Evolutionary conservation across 2,329 filamentous ascomycete genomes (phyloP).

Genomic region (Exophiala phaeomuriformis): DNA sequence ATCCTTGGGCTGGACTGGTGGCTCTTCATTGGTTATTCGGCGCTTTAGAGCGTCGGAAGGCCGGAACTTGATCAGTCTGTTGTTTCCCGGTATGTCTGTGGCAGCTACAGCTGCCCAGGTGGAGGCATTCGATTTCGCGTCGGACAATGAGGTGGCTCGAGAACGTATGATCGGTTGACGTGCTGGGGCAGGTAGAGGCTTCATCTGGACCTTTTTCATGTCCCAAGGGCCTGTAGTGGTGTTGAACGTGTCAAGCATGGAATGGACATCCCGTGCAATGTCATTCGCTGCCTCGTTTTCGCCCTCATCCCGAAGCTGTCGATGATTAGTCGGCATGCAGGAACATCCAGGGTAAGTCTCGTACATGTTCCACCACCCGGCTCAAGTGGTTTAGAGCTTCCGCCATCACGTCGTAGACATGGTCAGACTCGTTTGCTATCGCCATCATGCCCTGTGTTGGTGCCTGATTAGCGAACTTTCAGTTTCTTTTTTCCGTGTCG

Average conservation of each 20-base stretch:
- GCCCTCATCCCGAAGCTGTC: constrained; percentile 30
- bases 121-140: constrained; percentile 10
- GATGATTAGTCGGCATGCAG: constrained; percentile 20
- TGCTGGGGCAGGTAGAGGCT: constrained; percentile 9
- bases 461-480: constrained; percentile 14
- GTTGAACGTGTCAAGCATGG: constrained; percentile 32
- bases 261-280: constrained; percentile 32
- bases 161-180: constrained; percentile 3
- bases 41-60: constrained; percentile 25
- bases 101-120: constrained; percentile 29
- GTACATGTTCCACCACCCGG: constrained; percentile 27
- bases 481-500: neutral
- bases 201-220: constrained; percentile 26
- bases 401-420: constrained; percentile 26
- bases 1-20: constrained; percentile 4
- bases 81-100: constrained; percentile 22
- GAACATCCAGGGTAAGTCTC: constrained; percentile 6
- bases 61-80: constrained; percentile 26
- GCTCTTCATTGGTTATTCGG: constrained; percentile 14
- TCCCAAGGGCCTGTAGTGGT: constrained; percentile 29
- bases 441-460: constrained; percentile 23
- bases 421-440: constrained; percentile 19
- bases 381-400: constrained; percentile 23
- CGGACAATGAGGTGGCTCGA: constrained; percentile 2
- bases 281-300: constrained; percentile 32